Base-by-base conservation (phyloP, 2,329 filamentous ascomycete genomes). In the Aspergillus hiratsukae region DNA sequence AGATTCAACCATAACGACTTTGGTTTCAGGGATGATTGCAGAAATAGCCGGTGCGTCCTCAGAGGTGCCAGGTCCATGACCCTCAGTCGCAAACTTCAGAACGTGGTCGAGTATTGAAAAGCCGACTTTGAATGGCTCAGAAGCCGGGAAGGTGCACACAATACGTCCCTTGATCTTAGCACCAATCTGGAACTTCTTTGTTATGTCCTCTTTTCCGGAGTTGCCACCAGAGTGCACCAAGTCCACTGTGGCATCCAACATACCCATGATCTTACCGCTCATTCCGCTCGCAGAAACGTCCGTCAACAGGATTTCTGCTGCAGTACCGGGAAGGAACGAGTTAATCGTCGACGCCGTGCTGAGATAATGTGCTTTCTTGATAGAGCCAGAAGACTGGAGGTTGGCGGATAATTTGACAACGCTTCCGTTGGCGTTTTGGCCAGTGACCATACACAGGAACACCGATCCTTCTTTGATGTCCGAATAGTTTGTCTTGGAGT, bases 21-120 rank as follows among this genome's bases (percentile, higher is more conserved):
- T 91, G 55, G 89, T 90, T 62, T 88, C 83, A 49, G 93, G 87
- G 27, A 97, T 78, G 48, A 89, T 83, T 0, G 88, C 85, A 3
- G 92, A 96, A 29, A 76, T 69, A 27, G 70, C 65, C 46, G 74
- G 75, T 2, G 70, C 74, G 50, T 80, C 74, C 64, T 81, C 76
- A 48, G 76, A 74, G n/a, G 73, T 74, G 52, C 74, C 72, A 52
- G 73, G 68, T 3, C 60, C 69, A 51, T 66, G 61, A 19, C 60
- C 61, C 10, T 69, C 68, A 27, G 69, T 61, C 21, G 69, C 59
- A n/a, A 97, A 79, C 3, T 85, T 82, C 40, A 89, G 74, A 48
- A 97, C 80, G 69, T 97, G 91, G n/a, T 92, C 88, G 19, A 97
- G 81, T 31, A 97, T 69, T 2, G 94, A 97, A 55, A 97, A 84